A percentile compares a stretch with the other conserved stretches of the same genome.
These are phyloP conservation scores for Aureobasidium uvarum DNA, from an alignment of 2,329 filamentous ascomycete genomes.

Conservation along the genomic window DNA sequence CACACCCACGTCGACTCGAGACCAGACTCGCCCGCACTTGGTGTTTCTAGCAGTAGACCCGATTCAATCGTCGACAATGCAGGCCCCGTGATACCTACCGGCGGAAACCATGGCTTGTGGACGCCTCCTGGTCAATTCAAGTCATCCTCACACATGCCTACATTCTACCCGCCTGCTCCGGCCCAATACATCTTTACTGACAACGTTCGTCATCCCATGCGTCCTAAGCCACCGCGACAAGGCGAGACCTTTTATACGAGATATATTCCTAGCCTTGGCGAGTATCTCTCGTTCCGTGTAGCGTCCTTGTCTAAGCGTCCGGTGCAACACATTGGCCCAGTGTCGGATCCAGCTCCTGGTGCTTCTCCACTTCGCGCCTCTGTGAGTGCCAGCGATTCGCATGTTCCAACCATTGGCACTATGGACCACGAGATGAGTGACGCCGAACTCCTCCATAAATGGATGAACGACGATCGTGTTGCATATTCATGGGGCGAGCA, in stretches of 20 bases:
- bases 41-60: conserved; percentile 6
- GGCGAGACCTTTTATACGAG: conserved; percentile 89
- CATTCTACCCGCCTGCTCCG: conserved; percentile 83
- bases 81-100: not conserved
- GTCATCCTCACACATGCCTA: conserved; percentile 81
- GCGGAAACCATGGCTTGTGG: conserved; percentile 32
- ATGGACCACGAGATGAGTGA: conserved; percentile 50
- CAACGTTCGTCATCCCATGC: conserved; percentile 76
- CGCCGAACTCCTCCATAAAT: conserved; percentile 70
- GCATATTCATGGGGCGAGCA: conserved; percentile 77
- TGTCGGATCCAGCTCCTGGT: conserved; percentile 31
- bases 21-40: conserved; percentile 27
- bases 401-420: conserved; percentile 37
- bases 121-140: conserved; percentile 66
- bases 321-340: conserved; percentile 63
- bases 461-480: conserved; percentile 86
- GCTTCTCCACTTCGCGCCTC: conserved; percentile 39
- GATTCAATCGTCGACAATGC: conserved; percentile 17
- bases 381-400: conserved; percentile 51
- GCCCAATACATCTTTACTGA: conserved; percentile 77
- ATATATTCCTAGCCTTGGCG: conserved; percentile 74
- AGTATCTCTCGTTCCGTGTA: conserved; percentile 86
- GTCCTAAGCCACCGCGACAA: conserved; percentile 84
- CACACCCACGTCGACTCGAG: conserved; percentile 20
- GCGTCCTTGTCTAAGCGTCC: conserved; percentile 67